Conservation (phyloP, 306 rosid species). For the Crotalaria pallida region DNA sequence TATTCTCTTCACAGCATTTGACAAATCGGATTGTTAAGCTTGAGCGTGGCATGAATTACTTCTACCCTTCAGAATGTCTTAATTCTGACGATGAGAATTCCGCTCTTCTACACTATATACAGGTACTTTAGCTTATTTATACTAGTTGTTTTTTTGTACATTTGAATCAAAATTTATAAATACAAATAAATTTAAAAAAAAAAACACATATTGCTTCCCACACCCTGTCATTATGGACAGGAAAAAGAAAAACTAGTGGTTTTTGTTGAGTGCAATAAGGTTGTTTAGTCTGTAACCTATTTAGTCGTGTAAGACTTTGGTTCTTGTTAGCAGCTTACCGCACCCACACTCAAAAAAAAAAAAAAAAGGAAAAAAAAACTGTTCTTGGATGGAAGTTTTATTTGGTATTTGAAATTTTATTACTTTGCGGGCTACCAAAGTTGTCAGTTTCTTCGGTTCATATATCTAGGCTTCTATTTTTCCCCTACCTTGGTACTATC, state of each 20-base stretch:
- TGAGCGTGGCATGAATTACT: conserved; percentile 56
- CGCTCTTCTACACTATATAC: conserved; percentile 77
- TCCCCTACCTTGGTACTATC: not conserved
- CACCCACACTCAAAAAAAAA: too few species aligned
- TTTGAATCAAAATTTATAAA: too few species aligned
- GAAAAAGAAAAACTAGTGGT: too few species aligned
- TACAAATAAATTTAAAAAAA: too few species aligned
- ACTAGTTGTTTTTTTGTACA: not conserved
- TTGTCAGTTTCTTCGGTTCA: not conserved
- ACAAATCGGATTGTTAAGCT: conserved; percentile 79
- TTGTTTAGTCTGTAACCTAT: not conserved
- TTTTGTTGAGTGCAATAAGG: not conserved
- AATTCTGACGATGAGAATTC: conserved; percentile 85
- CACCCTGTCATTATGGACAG: too few species aligned
- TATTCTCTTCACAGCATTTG: conserved; percentile 76
- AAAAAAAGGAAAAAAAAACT: not conserved
- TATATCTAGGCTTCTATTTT: not conserved
- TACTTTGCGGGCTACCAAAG: not conserved
- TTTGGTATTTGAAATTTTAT: not conserved
- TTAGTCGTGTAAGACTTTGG: not conserved
- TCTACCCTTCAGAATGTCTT: conserved; percentile 79
- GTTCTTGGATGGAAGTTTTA: not conserved
- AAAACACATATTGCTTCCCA: too few species aligned
- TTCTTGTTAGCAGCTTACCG: not conserved
- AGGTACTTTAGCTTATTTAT: conserved; percentile 41